These are phyloP conservation scores for Lasiodiplodia sp. DNA, from an alignment of 2,329 filamentous ascomycete species.

Conservation along the genomic window DNA sequence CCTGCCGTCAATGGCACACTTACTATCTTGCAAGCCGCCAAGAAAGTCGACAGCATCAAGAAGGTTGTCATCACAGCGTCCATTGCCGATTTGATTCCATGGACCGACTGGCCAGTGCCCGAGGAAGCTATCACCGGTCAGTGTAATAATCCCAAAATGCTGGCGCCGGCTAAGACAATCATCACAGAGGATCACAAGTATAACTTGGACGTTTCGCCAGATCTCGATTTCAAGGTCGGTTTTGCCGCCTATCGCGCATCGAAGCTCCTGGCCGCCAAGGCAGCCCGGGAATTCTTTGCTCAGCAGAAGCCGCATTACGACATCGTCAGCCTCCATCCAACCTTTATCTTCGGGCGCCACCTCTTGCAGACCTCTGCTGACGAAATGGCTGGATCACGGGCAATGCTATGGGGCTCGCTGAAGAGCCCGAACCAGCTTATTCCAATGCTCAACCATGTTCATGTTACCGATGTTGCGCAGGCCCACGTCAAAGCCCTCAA, in stretches of 20 bases:
- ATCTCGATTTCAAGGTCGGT: conserved; percentile 28
- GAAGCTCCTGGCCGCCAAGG: conserved; percentile 41
- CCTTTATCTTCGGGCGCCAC: conserved; percentile 38
- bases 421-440: conserved; percentile 31
- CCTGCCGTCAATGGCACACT: conserved; percentile 40
- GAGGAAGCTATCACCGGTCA: conserved; percentile 1
- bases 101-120: background rate
- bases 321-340: conserved; percentile 38
- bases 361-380: conserved; percentile 34
- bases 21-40: conserved; percentile 37
- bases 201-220: conserved; percentile 31
- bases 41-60: conserved; percentile 37
- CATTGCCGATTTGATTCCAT: conserved; percentile 33
- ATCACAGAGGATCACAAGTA: conserved; percentile 24
- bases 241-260: conserved; percentile 35
- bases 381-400: conserved; percentile 35
- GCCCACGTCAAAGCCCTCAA: conserved; percentile 37
- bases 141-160: background rate
- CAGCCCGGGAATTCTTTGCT: conserved; percentile 35
- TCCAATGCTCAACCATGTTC: conserved; percentile 32
- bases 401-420: conserved; percentile 33
- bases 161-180: background rate
- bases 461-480: conserved; percentile 40
- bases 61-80: conserved; percentile 40
- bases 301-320: conserved; percentile 36